A percentile compares a stretch with the other conserved stretches of the same genome.
phyloP scores from a whole-genome alignment of 805 yeast genomes.

The Cyberlindnera veronae region DNA sequence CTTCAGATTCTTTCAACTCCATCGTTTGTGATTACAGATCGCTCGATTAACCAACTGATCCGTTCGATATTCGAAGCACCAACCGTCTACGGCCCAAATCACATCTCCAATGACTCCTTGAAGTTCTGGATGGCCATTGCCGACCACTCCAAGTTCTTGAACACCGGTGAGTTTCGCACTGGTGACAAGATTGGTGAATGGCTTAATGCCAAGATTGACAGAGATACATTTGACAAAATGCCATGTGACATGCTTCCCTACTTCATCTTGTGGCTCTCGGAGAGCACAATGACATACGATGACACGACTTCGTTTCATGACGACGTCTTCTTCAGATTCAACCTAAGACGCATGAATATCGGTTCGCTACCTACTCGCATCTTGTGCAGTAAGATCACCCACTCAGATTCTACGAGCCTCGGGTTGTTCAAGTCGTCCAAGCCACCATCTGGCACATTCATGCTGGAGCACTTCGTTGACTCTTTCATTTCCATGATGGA shows the following conservation, averaged over 20 bases:
- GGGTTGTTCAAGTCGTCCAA: slow-evolving; percentile 2
- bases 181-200: slow-evolving; percentile 43
- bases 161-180: slow-evolving; percentile 29
- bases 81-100: slow-evolving; percentile 59
- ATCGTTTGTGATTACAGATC: slow-evolving; percentile 30
- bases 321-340: slow-evolving; percentile 10
- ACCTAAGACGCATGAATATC: slow-evolving; percentile 8
- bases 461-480: slow-evolving; percentile 7
- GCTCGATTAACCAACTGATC: slow-evolving; percentile 41
- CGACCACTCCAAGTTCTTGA: slow-evolving; percentile 33
- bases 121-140: slow-evolving; percentile 50
- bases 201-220: slow-evolving; percentile 38
- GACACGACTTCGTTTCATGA: slow-evolving; percentile 2
- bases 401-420: background rate
- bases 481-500: slow-evolving; percentile 1
- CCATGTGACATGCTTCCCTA: slow-evolving; percentile 25
- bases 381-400: slow-evolving; percentile 2
- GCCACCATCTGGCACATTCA: slow-evolving; percentile 2
- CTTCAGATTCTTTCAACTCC: slow-evolving; percentile 19
- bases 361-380: slow-evolving; percentile 8
- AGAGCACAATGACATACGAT: slow-evolving; percentile 10
- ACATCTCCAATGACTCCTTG: slow-evolving; percentile 43
- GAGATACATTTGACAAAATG: background rate
- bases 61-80: slow-evolving; percentile 50
- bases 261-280: slow-evolving; percentile 45